Evolutionary conservation across 495 filamentous ascomycete genomes (phyloP).

Genomic region (Hypoxylon rickii): DNA sequence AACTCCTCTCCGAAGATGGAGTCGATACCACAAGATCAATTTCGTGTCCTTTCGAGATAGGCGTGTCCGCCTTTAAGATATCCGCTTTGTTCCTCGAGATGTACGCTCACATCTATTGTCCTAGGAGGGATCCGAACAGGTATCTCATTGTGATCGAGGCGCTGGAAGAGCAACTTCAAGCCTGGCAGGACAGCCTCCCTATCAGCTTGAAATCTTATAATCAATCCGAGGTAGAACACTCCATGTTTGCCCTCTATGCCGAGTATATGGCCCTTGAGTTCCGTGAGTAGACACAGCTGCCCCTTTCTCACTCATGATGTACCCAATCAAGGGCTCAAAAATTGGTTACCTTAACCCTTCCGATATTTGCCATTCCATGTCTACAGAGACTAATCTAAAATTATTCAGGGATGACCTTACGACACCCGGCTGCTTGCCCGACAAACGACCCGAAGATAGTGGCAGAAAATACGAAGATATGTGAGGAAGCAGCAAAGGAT

Average conservation of each 20-base stretch:
- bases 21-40: slow-evolving; percentile 53
- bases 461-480: slow-evolving; percentile 67
- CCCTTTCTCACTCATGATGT: slow-evolving; percentile 1
- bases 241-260: slow-evolving; percentile 56
- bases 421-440: slow-evolving; percentile 73
- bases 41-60: slow-evolving; percentile 67
- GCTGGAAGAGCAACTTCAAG: slow-evolving; percentile 63
- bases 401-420: slow-evolving; percentile 45
- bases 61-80: slow-evolving; percentile 63
- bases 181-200: slow-evolving; percentile 62
- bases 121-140: slow-evolving; percentile 57
- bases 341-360: neutral
- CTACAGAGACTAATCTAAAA: slow-evolving; percentile 29
- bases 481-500: slow-evolving; percentile 65
- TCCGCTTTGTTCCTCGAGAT: slow-evolving; percentile 69
- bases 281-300: slow-evolving; percentile 14
- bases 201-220: slow-evolving; percentile 49
- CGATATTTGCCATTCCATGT: neutral
- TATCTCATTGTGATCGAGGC: slow-evolving; percentile 66
- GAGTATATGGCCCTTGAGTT: slow-evolving; percentile 55
- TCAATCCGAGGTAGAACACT: slow-evolving; percentile 55
- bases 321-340: neutral
- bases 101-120: slow-evolving; percentile 71
- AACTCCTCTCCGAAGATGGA: slow-evolving; percentile 60
- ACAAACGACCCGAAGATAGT: slow-evolving; percentile 63